phyloP scores from a whole-genome alignment of 2,329 filamentous ascomycete species.

The Xylariaceae sp. region DNA sequence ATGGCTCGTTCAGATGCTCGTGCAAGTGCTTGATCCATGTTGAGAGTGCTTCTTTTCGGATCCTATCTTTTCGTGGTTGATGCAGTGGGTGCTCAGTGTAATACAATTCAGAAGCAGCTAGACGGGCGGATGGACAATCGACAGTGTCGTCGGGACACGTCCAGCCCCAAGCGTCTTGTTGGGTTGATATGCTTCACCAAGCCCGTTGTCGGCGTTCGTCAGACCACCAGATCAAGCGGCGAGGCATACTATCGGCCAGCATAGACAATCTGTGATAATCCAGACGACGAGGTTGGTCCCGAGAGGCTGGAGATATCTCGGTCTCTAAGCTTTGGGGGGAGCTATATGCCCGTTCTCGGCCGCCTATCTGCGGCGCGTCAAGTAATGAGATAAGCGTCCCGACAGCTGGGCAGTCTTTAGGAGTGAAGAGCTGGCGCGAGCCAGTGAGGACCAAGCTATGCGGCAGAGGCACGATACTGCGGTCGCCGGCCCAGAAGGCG shows the following conservation, averaged over 20 bases:
- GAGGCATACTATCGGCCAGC: constrained; percentile 2
- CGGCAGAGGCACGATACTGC: no score
- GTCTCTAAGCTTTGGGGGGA: constrained; percentile 6
- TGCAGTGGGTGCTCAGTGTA: constrained; percentile 1
- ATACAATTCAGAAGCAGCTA: not conserved
- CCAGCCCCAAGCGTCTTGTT: not conserved
- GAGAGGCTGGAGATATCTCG: constrained; percentile 15
- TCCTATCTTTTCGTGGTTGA: not conserved
- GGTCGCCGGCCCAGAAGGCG: no score
- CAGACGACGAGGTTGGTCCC: constrained; percentile 6
- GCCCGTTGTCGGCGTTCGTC: constrained; percentile 16
- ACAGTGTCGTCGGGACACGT: not conserved
- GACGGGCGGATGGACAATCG: not conserved
- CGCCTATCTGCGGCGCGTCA: constrained; percentile 3
- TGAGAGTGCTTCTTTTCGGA: no score
- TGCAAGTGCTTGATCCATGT: constrained; percentile 7
- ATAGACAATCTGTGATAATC: constrained; percentile 5
- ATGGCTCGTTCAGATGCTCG: constrained; percentile 6
- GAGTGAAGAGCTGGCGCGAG: no score
- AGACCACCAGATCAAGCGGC: constrained; percentile 2
- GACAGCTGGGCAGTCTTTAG: no score
- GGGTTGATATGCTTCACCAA: not conserved
- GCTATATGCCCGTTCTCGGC: constrained; percentile 15
- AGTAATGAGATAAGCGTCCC: not conserved
- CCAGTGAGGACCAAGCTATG: no score